These are phyloP conservation scores for Lithospermum erythrorhizon DNA, from an alignment of 257 asterid genomes.

Conservation along the genomic window DNA sequence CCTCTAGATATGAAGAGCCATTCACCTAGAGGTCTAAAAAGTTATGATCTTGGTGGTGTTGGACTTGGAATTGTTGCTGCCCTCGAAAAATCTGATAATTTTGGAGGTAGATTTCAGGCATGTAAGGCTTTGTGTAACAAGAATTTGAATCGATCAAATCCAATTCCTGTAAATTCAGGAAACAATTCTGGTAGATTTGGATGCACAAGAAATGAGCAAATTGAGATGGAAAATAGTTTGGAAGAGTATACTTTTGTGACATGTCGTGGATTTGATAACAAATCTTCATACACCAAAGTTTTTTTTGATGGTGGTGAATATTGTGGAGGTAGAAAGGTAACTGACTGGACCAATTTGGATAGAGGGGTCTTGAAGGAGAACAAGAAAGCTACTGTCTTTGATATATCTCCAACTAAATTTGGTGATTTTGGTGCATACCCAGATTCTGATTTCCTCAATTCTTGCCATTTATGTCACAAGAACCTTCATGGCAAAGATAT, in stretches of 20 bases:
- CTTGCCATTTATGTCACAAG: conserved; percentile 60
- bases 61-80: conserved; percentile 87
- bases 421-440: conserved; percentile 27
- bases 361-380: conserved; percentile 11
- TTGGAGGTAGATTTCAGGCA: conserved; percentile 17
- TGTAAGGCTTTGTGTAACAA: conserved; percentile 27
- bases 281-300: conserved; percentile 36
- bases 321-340: conserved; percentile 7
- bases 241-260: conserved; percentile 64
- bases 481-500: conserved; percentile 76
- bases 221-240: conserved; percentile 5
- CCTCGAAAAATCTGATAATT: conserved; percentile 39
- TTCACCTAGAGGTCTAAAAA: conserved; percentile 42
- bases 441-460: conserved; percentile 53
- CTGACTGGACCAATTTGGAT: conserved; percentile 16
- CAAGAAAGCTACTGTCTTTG: conserved; percentile 35
- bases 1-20: conserved; percentile 36
- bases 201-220: conserved; percentile 16
- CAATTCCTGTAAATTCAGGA: conserved; percentile 46
- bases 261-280: conserved; percentile 41
- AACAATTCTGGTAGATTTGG: conserved; percentile 4
- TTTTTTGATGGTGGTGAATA: conserved; percentile 29
- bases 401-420: conserved; percentile 47
- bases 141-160: conserved; percentile 40
- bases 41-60: conserved; percentile 56